phyloP scores from a whole-genome alignment of 192 early-diverging fungal genomes.

The Coemansia sp. region DNA sequence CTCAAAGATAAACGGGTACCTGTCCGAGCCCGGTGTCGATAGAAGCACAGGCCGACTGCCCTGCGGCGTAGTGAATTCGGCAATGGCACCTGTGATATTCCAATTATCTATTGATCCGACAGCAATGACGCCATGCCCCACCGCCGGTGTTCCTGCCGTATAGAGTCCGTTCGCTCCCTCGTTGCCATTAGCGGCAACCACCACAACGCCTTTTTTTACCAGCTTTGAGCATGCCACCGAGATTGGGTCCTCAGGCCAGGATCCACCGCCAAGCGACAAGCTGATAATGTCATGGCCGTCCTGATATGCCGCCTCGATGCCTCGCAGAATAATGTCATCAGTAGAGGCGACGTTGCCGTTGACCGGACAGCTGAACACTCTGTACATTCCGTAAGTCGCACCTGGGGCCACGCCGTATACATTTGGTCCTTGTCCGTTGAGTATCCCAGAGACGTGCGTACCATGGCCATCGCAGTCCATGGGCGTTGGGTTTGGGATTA shows the following conservation, averaged over 20 bases:
- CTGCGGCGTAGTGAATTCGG: slow-evolving; percentile 18
- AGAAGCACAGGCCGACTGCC: slow-evolving; percentile 7
- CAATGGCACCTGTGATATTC: slow-evolving; percentile 39
- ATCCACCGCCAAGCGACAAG: slow-evolving; percentile 64
- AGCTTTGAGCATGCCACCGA: slow-evolving; percentile 55
- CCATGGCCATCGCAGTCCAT: slow-evolving; percentile 68
- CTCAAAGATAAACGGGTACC: slow-evolving; percentile 17
- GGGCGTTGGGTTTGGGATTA: slow-evolving; percentile 58
- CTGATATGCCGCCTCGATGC: slow-evolving; percentile 58
- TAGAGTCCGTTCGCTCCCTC: slow-evolving; percentile 65
- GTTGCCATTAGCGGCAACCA: slow-evolving; percentile 78
- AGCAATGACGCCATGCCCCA: slow-evolving; percentile 58
- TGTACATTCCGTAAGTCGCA: slow-evolving; percentile 68
- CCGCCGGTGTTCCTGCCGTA: slow-evolving; percentile 56
- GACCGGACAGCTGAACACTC: slow-evolving; percentile 61
- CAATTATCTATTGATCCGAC: slow-evolving; percentile 64
- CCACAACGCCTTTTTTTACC: slow-evolving; percentile 56
- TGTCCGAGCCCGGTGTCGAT: slow-evolving; percentile 9
- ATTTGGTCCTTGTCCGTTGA: slow-evolving; percentile 41
- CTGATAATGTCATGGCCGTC: slow-evolving; percentile 64
- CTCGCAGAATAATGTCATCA: slow-evolving; percentile 62
- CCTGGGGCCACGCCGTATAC: slow-evolving; percentile 71
- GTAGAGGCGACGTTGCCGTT: slow-evolving; percentile 35
- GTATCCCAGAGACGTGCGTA: slow-evolving; percentile 69
- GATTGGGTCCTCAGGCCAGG: slow-evolving; percentile 60